Evolutionary conservation across 2,329 filamentous ascomycete genomes (phyloP), one percentile per base, ranked within the genome.

Genomic region (Hymenoscyphus scutula): DNA sequence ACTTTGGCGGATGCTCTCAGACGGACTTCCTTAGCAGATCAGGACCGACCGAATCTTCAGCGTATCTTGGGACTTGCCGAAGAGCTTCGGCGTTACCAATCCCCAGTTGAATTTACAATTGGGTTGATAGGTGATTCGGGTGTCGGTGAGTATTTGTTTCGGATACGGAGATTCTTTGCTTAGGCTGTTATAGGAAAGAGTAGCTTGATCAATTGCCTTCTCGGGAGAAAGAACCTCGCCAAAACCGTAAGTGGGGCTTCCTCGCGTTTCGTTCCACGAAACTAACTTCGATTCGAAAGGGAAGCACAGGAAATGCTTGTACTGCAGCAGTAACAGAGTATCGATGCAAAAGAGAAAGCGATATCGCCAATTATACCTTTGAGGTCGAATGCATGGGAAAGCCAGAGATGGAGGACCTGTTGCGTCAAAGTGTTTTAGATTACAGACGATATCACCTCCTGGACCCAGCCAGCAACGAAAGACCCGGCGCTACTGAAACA

Each of bases 111-210:
- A 51, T 63, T 65, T 13, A 45, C 61, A 6, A 63, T 65, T 61
- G 64, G 64, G 34, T 53, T 65, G 25, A 62, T 65, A 27, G 64
- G 64, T 8, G 64, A 65, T 63, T 65, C 64, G 19, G 64, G 64
- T 45, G 64, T 64, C 56, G 64, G 64, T 65, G 53, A 55, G 63
- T 62, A 15, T 10, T 17, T 15, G 37, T 25, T 38, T 34, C 48
- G 27, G 4, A 45, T 27, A 29, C 45, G 32, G 27, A n/a, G 17
- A 34, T 32, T 11, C 17, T n/a, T 27, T 41, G 25, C 58, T 65
- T 37, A 64, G 41, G 32, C 29, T 29, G n/a, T 53, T 7, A 8
- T 23, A 65, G 64, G 64, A 17, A 64, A 65, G 58, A 65, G 64
- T 54, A 64, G 64, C 45, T 25, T 65, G 27, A 65, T 65, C 32